Base-by-base conservation (phyloP, 352 stramenopile genomes). In the Phytophthora lateralis region DNA sequence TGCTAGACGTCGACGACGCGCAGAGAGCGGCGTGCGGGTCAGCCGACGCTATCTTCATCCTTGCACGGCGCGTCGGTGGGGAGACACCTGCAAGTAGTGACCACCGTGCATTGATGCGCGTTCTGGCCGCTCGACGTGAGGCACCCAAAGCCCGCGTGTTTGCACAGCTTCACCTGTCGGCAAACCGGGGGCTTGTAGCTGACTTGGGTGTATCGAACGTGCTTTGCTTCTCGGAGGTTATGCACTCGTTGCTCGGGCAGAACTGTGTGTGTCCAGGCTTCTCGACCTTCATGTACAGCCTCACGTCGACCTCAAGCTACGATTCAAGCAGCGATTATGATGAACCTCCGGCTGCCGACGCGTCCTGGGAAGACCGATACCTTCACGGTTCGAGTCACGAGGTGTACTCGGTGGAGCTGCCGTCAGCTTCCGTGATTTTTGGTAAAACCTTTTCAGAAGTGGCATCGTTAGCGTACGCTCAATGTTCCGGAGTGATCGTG, bases 201-300 rank as follows among this genome's bases (percentile, higher is more conserved):
- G 76, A 91, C 34, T 58, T 93, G 38, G 69, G 83, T 10, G 77
- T 89, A 9, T 85, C 88, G 37, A 91, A 85, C 46, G 80, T 85
- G 21, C 57, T 94, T 3, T 94, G 85, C 54, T 92, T 92, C 37
- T 87, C 78, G 1, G 85, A 94, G 52, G 80, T 92, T 4, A 88
- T 94, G 66, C 76, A 90, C 39, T 94, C 82, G 10, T 54, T 94
- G 18, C 60, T 94, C 14, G 85, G 73, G 2, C 85, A 94, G 55
- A 94, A 91, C 70, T 94, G 85, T 43, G 78, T 92, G n/a, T 94
- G 85, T 37, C 85, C 85, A 2, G 85, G 82, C 2, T 94, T 94
- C 41, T 92, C 85, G 8, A 94, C 85, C 2, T 84, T 94, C 57
- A 91, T 93, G 26, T 95, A 95, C 69, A 91, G 89, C 43, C 64